Evolutionary conservation across 345 rosid species (phyloP).

Genomic region (Microcos paniculata): DNA sequence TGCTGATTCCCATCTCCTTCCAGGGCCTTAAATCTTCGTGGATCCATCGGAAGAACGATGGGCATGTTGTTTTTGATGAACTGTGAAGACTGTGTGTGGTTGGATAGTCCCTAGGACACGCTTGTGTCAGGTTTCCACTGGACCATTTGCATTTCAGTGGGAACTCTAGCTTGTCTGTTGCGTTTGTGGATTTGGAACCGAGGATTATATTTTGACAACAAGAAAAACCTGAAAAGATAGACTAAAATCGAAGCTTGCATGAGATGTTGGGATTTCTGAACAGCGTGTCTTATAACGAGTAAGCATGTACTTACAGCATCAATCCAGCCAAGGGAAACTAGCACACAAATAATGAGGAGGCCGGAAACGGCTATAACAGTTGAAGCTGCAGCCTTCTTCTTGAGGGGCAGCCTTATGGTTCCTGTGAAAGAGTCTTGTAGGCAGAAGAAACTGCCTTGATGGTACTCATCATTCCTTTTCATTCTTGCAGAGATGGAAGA

Average conservation of each 20-base stretch:
- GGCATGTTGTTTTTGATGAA: constrained; percentile 36
- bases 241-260: constrained; percentile 16
- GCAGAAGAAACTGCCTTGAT: background rate
- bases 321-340: background rate
- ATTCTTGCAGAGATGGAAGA: background rate
- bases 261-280: background rate
- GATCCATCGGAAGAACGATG: constrained; percentile 74
- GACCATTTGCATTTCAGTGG: constrained; percentile 17
- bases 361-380: background rate
- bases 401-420: background rate
- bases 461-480: background rate
- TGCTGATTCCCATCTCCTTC: constrained; percentile 57
- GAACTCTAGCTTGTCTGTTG: background rate
- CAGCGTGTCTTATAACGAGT: background rate
- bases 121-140: constrained; percentile 14
- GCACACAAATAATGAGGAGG: background rate
- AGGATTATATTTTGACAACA: background rate
- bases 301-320: constrained; percentile 8
- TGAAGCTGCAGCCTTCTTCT: background rate
- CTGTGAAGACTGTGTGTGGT: constrained; percentile 21
- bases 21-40: constrained; percentile 75
- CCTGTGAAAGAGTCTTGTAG: background rate
- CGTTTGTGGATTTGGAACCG: background rate
- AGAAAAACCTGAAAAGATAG: constrained; percentile 19
- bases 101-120: constrained; percentile 36